phyloP scores from a whole-genome alignment of 2,329 filamentous ascomycete species.

The Xylariaceae sp. region DNA sequence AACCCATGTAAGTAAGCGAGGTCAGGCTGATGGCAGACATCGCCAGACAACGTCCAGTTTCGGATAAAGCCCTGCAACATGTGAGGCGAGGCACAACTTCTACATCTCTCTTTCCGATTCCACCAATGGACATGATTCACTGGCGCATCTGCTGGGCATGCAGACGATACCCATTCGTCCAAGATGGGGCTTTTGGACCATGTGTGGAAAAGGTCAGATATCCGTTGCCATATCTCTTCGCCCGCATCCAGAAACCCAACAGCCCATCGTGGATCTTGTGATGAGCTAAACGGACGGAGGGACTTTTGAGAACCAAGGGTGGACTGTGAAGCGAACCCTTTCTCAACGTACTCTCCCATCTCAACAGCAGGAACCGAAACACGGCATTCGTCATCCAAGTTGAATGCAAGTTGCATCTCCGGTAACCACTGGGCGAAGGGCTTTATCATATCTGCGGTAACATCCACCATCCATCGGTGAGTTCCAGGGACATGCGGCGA shows the following conservation, averaged over 20 bases:
- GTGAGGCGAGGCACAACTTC: conserved; percentile 36
- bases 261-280: conserved; percentile 24
- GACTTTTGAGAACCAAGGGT: conserved; percentile 26
- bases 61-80: conserved; percentile 39
- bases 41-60: conserved; percentile 39
- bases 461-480: conserved; percentile 38
- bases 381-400: conserved; percentile 49
- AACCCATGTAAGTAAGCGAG: conserved; percentile 51
- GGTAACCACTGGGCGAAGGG: conserved; percentile 45
- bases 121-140: conserved; percentile 41
- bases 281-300: conserved; percentile 21
- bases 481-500: conserved; percentile 33
- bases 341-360: conserved; percentile 36
- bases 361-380: conserved; percentile 44
- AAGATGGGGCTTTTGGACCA: conserved; percentile 33
- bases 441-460: conserved; percentile 37
- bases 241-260: conserved; percentile 23
- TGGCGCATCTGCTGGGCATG: conserved; percentile 47
- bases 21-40: conserved; percentile 50
- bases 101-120: conserved; percentile 36
- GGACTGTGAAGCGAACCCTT: conserved; percentile 19
- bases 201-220: conserved; percentile 25
- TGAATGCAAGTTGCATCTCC: conserved; percentile 53
- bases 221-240: conserved; percentile 23
- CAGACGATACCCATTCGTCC: conserved; percentile 34